phyloP scores from a whole-genome alignment of 2,329 filamentous ascomycete species.

The Penicillium sp. region DNA sequence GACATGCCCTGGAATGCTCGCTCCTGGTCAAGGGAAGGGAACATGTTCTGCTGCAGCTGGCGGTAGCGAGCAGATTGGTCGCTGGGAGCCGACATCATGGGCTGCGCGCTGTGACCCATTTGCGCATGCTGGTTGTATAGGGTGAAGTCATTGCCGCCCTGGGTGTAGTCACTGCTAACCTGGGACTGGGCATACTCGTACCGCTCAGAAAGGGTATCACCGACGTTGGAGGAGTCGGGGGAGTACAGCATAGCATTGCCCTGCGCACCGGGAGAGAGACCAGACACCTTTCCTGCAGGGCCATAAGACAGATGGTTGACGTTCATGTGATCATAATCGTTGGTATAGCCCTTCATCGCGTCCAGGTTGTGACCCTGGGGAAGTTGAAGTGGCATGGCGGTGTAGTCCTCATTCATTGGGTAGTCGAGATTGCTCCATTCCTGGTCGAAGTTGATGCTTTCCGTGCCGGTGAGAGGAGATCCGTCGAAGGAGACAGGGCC shows the following conservation, averaged over 20 bases:
- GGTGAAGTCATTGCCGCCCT: slow-evolving; percentile 28
- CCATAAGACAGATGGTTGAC: slow-evolving; percentile 13
- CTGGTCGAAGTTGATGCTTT: slow-evolving; percentile 23
- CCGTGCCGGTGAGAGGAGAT: slow-evolving; percentile 25
- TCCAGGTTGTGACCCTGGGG: slow-evolving; percentile 10
- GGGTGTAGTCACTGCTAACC: slow-evolving; percentile 2
- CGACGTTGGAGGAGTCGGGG: slow-evolving; percentile 23
- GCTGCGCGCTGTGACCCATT: slow-evolving; percentile 1
- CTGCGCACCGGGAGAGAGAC: slow-evolving; percentile 29
- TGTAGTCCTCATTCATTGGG: slow-evolving; percentile 26
- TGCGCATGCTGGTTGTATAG: slow-evolving; percentile 22
- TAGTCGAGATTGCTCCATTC: slow-evolving; percentile 28
- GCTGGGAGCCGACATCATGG: slow-evolving; percentile 7
- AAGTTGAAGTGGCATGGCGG: slow-evolving; percentile 24
- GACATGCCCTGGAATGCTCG: slow-evolving; percentile 10
- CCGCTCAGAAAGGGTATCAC: slow-evolving; percentile 25
- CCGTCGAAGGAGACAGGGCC: slow-evolving; percentile 20
- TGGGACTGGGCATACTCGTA: slow-evolving; percentile 17
- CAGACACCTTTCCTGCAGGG: slow-evolving; percentile 16
- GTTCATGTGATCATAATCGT: slow-evolving; percentile 18
- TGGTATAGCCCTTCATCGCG: slow-evolving; percentile 17
- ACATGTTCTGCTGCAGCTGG: slow-evolving; percentile 20
- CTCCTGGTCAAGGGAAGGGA: slow-evolving; percentile 21
- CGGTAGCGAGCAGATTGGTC: slow-evolving; percentile 12
- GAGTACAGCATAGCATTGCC: slow-evolving; percentile 33